Evolutionary conservation across 306 rosid genomes (phyloP), one percentile per base, ranked within the genome.

Genomic region (Luffa acutangula): DNA sequence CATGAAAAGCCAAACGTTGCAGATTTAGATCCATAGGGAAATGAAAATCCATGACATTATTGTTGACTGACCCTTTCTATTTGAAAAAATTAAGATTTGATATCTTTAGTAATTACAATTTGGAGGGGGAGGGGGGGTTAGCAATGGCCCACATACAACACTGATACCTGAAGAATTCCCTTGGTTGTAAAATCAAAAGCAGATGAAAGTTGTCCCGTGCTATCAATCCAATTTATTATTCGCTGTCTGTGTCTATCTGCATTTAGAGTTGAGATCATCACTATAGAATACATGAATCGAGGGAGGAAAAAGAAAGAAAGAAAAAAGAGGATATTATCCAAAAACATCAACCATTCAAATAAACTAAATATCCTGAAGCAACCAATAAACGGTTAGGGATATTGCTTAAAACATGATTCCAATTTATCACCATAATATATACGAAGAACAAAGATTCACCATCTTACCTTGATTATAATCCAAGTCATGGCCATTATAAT

Each of bases 121-220:
- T 65, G 4, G 21, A 13, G 73, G 48, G 6, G 73, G 45, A 21
- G 1, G 6, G 53, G 51, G 31, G 34, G 36, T 41, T 67, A 18
- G 52, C 33, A 18, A 67, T 34, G 72, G 48, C 46, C 72, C 48
- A 36, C 25, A 6, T 57, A 6, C 25, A 66, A 14, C 75, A 41
- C 15, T 13, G 1, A 56, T 83, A 94, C 97, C 98, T 94, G 98
- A 63, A 92, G 97, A 83, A 94, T 83, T 76, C 98, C 98, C 86
- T 94, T 94, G n/a, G 97, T 91, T 74, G 98, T 94, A 83, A 94
- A 94, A 86, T 92, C 98, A 79, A 94, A 94, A 56, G 97, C 98
- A 82, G 93, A 82, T 79, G 98, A 88, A 81, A 88, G 92, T 75
- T 91, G 89, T 75, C 97, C 97, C 34, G 97, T 85, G 81, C 90